A percentile compares a stretch with the other conserved stretches of the same genome.
phyloP scores from a whole-genome alignment of 2,329 filamentous ascomycete genomes.

The Pseudogymnoascus sp. region DNA sequence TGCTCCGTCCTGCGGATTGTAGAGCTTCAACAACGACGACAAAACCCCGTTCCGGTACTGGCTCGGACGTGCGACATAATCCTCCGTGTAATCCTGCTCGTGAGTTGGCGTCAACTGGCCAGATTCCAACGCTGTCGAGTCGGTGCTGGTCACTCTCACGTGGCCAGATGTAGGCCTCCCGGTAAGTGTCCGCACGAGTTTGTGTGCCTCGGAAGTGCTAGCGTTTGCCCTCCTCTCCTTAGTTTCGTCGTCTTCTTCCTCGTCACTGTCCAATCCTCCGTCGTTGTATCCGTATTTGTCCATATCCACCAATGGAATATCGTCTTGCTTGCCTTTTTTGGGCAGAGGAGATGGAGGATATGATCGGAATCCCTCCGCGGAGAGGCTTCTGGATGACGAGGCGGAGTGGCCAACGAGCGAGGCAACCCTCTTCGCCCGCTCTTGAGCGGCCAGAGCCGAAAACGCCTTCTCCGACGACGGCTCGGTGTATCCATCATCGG shows the following conservation, averaged over 20 bases:
- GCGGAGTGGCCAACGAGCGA: slow-evolving; percentile 26
- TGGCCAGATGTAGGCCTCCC: slow-evolving; percentile 20
- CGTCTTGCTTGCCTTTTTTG: slow-evolving; percentile 9
- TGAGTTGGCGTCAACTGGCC: slow-evolving; percentile 38
- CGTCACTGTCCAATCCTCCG: slow-evolving; percentile 20
- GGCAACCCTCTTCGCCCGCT: slow-evolving; percentile 26
- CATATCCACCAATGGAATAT: slow-evolving; percentile 27
- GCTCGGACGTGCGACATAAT: slow-evolving; percentile 59
- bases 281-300: slow-evolving; percentile 24
- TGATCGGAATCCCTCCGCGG: slow-evolving; percentile 18
- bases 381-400: slow-evolving; percentile 25
- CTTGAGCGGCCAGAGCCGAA: slow-evolving; percentile 27
- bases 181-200: slow-evolving; percentile 36
- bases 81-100: slow-evolving; percentile 42
- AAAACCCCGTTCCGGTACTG: slow-evolving; percentile 69
- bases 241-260: slow-evolving; percentile 15
- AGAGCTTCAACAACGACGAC: slow-evolving; percentile 63
- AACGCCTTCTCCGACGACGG: slow-evolving; percentile 24
- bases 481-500: slow-evolving; percentile 14
- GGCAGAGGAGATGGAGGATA: neutral
- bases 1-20: slow-evolving; percentile 42
- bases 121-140: slow-evolving; percentile 28
- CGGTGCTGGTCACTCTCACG: slow-evolving; percentile 14
- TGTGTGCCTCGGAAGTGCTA: slow-evolving; percentile 36
- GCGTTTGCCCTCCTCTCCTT: slow-evolving; percentile 16